Conservation (phyloP, 176 grass and related monocot genomes). For the Raddia guianensis region DNA sequence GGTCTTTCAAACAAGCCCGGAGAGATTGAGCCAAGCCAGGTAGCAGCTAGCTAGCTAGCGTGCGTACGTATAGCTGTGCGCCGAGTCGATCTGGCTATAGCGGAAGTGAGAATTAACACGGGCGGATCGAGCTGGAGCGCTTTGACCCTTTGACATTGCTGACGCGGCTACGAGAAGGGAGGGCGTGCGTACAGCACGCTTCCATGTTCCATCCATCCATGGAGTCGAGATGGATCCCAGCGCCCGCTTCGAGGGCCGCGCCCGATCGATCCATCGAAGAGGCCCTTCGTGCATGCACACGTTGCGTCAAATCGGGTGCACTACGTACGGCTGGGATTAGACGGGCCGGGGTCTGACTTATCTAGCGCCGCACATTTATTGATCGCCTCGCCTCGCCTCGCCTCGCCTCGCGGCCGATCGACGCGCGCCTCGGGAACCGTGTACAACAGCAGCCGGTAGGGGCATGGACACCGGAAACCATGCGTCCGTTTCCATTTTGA, state of each 20-base stretch:
- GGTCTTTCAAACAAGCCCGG: too few relatives aligned
- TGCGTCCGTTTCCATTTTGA: too few relatives aligned
- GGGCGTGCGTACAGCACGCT: too few relatives aligned
- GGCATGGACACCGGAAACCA: too few relatives aligned
- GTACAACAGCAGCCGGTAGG: not conserved
- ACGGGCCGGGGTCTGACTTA: not conserved
- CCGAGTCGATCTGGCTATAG: too few relatives aligned
- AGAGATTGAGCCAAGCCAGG: too few relatives aligned
- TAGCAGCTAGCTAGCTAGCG: too few relatives aligned
- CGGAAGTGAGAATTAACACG: not conserved
- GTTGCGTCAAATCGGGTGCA: constrained; percentile 25
- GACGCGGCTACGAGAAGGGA: not conserved
- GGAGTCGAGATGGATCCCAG: too few relatives aligned
- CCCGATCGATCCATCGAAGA: not conserved
- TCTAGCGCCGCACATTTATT: not conserved
- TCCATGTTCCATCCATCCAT: too few relatives aligned
- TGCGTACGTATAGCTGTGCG: not conserved
- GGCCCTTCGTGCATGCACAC: not conserved
- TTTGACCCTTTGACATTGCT: constrained; percentile 3
- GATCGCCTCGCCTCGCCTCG: not conserved
- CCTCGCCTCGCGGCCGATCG: not conserved
- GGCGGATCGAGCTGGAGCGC: not conserved
- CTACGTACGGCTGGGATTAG: constrained; percentile 21
- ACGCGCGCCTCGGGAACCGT: not conserved
- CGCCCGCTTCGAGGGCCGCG: not conserved